phyloP scores from a whole-genome alignment of 257 asterid genomes.

The Verbena officinalis region DNA sequence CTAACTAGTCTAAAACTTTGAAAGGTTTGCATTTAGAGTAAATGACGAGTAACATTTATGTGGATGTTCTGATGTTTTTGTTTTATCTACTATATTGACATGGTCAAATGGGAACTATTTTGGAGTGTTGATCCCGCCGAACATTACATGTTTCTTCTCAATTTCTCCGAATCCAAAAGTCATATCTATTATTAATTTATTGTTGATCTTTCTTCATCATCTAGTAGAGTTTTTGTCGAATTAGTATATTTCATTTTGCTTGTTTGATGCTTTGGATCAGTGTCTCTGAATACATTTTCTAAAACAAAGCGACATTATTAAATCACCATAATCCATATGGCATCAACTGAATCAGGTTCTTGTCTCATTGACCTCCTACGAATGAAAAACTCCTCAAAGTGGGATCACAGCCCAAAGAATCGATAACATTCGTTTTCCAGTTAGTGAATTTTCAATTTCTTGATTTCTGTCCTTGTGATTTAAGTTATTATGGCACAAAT shows the following conservation, averaged over 20 bases:
- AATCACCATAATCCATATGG: neutral
- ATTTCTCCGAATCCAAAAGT: neutral
- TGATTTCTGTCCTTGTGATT: neutral
- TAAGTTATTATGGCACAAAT: neutral
- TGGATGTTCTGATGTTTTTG: neutral
- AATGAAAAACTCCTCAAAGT: constrained; percentile 53
- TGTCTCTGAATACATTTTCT: neutral
- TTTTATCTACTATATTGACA: neutral
- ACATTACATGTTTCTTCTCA: neutral
- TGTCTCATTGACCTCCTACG: constrained; percentile 61
- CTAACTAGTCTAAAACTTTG: constrained; percentile 6
- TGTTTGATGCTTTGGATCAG: constrained; percentile 1
- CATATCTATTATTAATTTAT: neutral
- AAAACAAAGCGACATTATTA: neutral
- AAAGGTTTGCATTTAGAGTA: neutral
- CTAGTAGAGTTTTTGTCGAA: neutral
- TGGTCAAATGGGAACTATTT: neutral
- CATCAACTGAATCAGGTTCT: constrained; percentile 46
- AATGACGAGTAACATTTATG: neutral
- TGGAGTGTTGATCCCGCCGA: constrained; percentile 14
- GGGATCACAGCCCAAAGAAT: constrained; percentile 37
- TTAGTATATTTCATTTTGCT: constrained; percentile 3
- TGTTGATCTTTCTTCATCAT: too few relatives aligned
- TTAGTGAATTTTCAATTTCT: constrained; percentile 33
- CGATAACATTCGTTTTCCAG: constrained; percentile 37